These are phyloP conservation scores for Craterostigma plantagineum DNA, from an alignment of 257 asterid species.

Conservation along the genomic window DNA sequence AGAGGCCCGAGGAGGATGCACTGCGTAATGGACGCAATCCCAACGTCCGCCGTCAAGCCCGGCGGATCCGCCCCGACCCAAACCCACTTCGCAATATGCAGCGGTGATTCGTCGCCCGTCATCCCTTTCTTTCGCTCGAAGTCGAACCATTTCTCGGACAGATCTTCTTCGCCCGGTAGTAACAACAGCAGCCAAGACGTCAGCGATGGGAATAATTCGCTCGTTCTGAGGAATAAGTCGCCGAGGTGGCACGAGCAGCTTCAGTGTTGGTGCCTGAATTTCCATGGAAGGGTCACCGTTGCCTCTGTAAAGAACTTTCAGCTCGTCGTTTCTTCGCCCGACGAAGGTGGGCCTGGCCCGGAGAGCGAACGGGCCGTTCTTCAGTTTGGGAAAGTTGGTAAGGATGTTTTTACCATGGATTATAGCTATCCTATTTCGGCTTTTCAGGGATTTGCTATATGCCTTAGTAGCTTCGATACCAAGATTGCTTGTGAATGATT, in stretches of 20 bases:
- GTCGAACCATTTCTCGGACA: conserved; percentile 26
- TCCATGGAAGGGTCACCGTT: conserved; percentile 81
- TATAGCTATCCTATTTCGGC: conserved; percentile 74
- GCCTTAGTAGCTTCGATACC: conserved; percentile 82
- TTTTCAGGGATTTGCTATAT: conserved; percentile 63
- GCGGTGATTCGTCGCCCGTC: conserved; percentile 28
- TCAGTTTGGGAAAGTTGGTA: conserved; percentile 93
- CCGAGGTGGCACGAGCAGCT: conserved; percentile 97
- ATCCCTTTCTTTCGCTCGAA: conserved; percentile 28
- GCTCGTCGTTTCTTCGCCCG: conserved; percentile 61
- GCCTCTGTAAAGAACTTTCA: conserved; percentile 93
- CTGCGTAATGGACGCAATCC: conserved; percentile 54
- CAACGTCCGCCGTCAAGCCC: conserved; percentile 49
- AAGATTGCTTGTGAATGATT: conserved; percentile 72
- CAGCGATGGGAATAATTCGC: conserved; percentile 26
- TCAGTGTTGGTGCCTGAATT: conserved; percentile 94
- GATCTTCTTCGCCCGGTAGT: conserved; percentile 24
- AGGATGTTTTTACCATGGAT: conserved; percentile 85
- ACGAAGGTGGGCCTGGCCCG: conserved; percentile 36
- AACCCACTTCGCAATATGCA: conserved; percentile 26
- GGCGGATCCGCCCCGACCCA: conserved; percentile 61
- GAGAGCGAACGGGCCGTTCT: conserved; percentile 66
- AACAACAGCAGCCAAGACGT: conserved; percentile 14
- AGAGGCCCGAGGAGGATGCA: conserved; percentile 94
- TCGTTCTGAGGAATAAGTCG: conserved; percentile 59